Evolutionary conservation across 345 rosid species (phyloP).

Genomic region (Rhodamnia argentea): DNA sequence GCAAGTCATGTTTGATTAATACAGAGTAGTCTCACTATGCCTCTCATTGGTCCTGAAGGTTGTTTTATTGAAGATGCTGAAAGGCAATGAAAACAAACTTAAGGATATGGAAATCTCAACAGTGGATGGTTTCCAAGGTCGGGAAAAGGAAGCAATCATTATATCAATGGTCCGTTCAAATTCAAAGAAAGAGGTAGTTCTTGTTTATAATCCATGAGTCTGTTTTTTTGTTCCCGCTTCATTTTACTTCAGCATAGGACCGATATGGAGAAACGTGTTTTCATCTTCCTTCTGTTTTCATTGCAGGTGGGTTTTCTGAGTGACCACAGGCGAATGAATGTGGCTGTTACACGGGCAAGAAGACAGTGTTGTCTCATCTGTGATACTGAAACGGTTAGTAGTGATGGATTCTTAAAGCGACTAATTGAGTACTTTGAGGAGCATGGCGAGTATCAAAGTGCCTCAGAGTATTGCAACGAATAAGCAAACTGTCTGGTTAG

Average conservation of each 20-base stretch:
- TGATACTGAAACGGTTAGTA: constrained; percentile 73
- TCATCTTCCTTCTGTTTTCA: not conserved
- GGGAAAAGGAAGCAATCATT: constrained; percentile 92
- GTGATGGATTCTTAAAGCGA: constrained; percentile 67
- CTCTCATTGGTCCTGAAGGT: constrained; percentile 30
- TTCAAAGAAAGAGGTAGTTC: constrained; percentile 66
- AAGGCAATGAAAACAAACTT: constrained; percentile 60
- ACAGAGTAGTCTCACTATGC: not conserved
- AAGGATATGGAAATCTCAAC: constrained; percentile 85
- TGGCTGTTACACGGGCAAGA: constrained; percentile 90
- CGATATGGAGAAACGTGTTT: not conserved
- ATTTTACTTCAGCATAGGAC: not conserved
- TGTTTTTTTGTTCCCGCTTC: not conserved
- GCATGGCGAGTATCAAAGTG: constrained; percentile 87
- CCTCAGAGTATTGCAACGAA: constrained; percentile 55
- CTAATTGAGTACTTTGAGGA: constrained; percentile 81
- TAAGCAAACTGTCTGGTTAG: not conserved
- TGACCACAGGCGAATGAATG: constrained; percentile 85
- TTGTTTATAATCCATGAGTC: not conserved
- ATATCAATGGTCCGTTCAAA: constrained; percentile 97
- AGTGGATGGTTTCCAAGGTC: constrained; percentile 97
- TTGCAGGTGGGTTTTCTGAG: constrained; percentile 75
- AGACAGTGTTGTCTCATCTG: constrained; percentile 90
- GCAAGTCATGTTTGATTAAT: not conserved
- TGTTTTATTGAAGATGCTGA: constrained; percentile 59